Evolutionary conservation across 306 rosid genomes (phyloP).

Genomic region (Cucumis hystrix): DNA sequence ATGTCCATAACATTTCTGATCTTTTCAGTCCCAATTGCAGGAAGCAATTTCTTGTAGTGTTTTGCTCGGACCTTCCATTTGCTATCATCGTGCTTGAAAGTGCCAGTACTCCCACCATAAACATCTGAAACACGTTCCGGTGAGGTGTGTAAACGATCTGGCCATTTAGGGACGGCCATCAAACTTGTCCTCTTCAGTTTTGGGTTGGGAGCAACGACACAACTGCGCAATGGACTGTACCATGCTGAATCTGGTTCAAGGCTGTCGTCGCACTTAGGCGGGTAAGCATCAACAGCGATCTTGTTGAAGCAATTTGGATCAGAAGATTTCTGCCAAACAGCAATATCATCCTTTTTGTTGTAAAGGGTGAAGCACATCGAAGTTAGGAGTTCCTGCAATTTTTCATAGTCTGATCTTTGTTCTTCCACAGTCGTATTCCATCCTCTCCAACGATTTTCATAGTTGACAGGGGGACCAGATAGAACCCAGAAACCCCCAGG

Average conservation of each 20-base stretch:
- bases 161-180: constrained; percentile 60
- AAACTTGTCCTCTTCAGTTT: constrained; percentile 47
- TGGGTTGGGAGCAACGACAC: constrained; percentile 60
- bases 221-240: constrained; percentile 90
- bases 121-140: constrained; percentile 50
- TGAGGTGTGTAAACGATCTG: constrained; percentile 45
- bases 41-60: constrained; percentile 83
- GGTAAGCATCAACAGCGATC: constrained; percentile 49
- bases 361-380: constrained; percentile 82
- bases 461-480: constrained; percentile 97
- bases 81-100: constrained; percentile 60
- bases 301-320: constrained; percentile 55
- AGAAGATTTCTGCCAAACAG: constrained; percentile 78
- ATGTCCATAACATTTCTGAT: constrained; percentile 93
- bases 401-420: constrained; percentile 70
- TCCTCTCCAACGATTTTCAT: constrained; percentile 72
- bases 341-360: constrained; percentile 83
- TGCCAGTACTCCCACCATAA: constrained; percentile 46
- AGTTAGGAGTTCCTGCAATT: constrained; percentile 59
- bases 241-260: constrained; percentile 84
- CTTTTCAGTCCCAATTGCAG: constrained; percentile 67
- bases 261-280: constrained; percentile 88
- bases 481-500: constrained; percentile 97
- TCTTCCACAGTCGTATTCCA: constrained; percentile 92
- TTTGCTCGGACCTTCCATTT: constrained; percentile 70